These are phyloP conservation scores for Oryza meyeriana DNA, from an alignment of 176 grass and related monocot genomes.

Conservation along the genomic window DNA sequence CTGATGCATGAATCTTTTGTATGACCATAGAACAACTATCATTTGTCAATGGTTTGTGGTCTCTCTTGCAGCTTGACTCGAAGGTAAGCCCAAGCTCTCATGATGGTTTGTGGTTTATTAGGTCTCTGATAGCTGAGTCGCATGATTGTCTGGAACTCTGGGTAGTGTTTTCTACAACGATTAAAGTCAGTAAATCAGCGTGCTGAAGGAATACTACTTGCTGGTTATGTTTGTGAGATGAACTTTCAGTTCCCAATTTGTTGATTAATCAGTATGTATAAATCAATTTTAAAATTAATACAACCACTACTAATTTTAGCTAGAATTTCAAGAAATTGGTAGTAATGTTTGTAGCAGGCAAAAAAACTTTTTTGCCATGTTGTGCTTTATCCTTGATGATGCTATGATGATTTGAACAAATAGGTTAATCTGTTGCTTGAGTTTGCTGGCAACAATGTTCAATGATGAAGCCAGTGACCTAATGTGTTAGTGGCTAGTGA, in stretches of 20 bases:
- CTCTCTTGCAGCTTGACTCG: not conserved
- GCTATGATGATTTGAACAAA: conserved; percentile 14
- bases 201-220: not conserved
- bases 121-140: no score
- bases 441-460: conserved; percentile 80
- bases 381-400: conserved; percentile 19
- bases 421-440: conserved; percentile 37
- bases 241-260: conserved; percentile 5
- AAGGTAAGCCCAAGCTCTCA: not conserved
- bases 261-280: not conserved
- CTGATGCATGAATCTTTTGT: no score
- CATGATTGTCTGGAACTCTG: no score
- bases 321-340: conserved; percentile 1
- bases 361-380: not conserved
- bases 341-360: not conserved
- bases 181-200: no score
- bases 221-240: conserved; percentile 4
- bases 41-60: not conserved
- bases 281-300: not conserved
- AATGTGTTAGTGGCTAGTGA: conserved; percentile 95
- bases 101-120: no score
- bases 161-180: no score
- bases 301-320: not conserved
- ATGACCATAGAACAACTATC: not conserved
- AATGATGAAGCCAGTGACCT: conserved; percentile 87